Conservation (phyloP, 2,329 filamentous ascomycete species). For the Colletotrichum filicis region DNA sequence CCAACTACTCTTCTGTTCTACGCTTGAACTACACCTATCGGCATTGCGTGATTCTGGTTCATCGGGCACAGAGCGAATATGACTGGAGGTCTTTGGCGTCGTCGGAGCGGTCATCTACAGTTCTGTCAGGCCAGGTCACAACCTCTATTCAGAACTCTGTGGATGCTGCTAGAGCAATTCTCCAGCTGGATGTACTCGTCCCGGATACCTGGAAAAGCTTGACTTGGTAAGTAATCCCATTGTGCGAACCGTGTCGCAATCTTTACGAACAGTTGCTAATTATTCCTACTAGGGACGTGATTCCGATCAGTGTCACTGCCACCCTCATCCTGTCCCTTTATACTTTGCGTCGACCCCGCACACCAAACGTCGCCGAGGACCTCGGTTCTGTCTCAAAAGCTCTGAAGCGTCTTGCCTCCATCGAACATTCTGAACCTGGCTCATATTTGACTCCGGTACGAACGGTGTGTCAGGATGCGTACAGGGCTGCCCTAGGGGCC, state of each 20-base stretch:
- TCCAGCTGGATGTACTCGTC: background rate
- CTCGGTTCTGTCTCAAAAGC: background rate
- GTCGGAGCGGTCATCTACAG: too few species aligned
- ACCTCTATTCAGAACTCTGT: background rate
- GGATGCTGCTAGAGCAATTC: background rate
- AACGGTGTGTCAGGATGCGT: background rate
- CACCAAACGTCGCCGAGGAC: background rate
- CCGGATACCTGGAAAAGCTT: background rate
- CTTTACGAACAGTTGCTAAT: background rate
- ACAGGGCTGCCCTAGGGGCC: background rate
- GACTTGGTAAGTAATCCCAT: background rate
- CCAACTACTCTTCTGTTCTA: background rate
- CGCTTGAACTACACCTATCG: slow-evolving; percentile 1
- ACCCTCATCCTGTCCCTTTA: background rate
- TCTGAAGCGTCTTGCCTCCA: background rate
- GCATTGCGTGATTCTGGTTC: background rate
- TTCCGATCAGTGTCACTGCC: background rate
- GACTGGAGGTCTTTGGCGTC: background rate
- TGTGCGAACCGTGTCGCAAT: background rate
- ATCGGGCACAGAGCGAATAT: background rate
- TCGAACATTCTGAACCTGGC: background rate
- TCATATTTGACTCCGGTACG: background rate
- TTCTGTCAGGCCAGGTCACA: background rate
- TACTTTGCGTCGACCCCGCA: background rate
- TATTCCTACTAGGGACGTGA: background rate